Evolutionary conservation across 768 basidiomycete genomes (phyloP), one percentile per base, ranked within the genome.

Genomic region (Termitomyces sp.): DNA sequence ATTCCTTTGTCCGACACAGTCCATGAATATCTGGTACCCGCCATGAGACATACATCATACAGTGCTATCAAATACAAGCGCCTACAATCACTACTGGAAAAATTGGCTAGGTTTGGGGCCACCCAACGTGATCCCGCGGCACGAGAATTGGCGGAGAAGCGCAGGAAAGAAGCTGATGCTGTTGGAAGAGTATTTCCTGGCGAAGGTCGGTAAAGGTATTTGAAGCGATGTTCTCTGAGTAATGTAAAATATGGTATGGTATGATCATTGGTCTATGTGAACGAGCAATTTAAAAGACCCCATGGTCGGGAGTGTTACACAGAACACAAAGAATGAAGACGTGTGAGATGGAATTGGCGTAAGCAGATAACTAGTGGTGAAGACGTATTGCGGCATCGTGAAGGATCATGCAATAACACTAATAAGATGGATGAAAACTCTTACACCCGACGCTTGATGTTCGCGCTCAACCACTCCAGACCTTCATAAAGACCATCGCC

Each of bases 401-500:
- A 83, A 70, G 76, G 72, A 79, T 84, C 81, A 75, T 83, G 74
- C 77, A 72, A 74, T 73, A 76, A 78, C 72, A 74, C 77, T 71
- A 73, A 75, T 75, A 77, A 67, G 69, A 69, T 64, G 65, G 62
- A 63, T 56, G 67, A 46, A 66, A 64, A 57, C 60, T 63, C 73
- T 84, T 84, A 90, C 75, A 78, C 77, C 72, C 87, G 86, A 71
- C 87, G 86, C 77, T 90, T 91, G 78, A 93, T 88, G 80, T 93
- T 93, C 63, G 84, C 82, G 64, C 87, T 90, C 83, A 94, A 76
- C 96, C 94, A 98, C 78, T 98, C 95, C 65, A 97, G 81, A 73
- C 96, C 96, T 77, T 98, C 96, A 72, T 98, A 98, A 57, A 98
- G 80, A 78, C 97, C 97, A 70, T 98, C 97, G 63, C 96, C 97